Evolutionary conservation across 2,329 filamentous ascomycete genomes (phyloP), one percentile per base, ranked within the genome.

Genomic region (Ramularia endophylla): DNA sequence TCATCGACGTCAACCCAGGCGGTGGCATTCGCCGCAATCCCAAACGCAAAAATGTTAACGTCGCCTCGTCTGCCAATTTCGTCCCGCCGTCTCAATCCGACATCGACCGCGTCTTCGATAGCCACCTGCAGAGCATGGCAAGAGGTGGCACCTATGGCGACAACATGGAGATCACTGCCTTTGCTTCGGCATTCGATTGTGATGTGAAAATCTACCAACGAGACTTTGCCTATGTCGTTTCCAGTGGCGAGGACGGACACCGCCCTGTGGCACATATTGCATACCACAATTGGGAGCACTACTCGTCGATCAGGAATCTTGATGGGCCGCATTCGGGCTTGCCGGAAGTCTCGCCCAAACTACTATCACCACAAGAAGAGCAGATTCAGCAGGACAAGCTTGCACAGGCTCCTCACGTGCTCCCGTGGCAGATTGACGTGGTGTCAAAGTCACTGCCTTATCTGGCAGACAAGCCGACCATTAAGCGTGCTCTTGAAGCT

Each of bases 111-210:
- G 67, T 69, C 19, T 78, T 74, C 54, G 65, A 73, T 38, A 69
- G 69, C 25, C 77, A 81, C 58, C 66, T 85, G 9, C 63, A 70
- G 46, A 67, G 70, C 41, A 83, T 84, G 71, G 72, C 75, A 20
- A 72, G 73, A 54, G 69, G 71, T 20, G 76, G 77, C 38, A 75
- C 75, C 28, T 85, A 75, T 63, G 81, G 78, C 18, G 80, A 81
- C 56, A 80, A 83, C 44, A 72, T 81, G 65, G 80, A 84, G 62
- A 74, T 86, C 32, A 71, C 73, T 22, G 81, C 81, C 5, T 85
- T 85, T 61, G 74, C 76, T 19, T 72, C 75, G 41, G 75, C 73
- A 16, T 82, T 73, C 57, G 68, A 74, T 37, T 73, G 74, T 38
- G 74, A 83, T 57, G 76, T 85, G 40, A 73, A 74, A 52, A 75